These are phyloP conservation scores for Anthracocystis panici-leucophaei DNA, from an alignment of 1,284 basidiomycete species.

Conservation along the genomic window DNA sequence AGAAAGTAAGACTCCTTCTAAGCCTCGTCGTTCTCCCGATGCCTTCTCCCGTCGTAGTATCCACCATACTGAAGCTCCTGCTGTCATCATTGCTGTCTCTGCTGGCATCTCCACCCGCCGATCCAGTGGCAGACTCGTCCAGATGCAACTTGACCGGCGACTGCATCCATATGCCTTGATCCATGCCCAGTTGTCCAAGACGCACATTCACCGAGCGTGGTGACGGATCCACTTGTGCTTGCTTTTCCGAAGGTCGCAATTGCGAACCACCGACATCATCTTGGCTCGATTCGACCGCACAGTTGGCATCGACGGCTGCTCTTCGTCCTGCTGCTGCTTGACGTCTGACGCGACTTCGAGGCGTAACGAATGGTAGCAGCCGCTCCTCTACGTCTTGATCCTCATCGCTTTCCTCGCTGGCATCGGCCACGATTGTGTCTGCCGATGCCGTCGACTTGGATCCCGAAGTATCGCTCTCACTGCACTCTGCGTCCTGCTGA, in stretches of 20 bases:
- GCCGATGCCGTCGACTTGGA: not conserved
- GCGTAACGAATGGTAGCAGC: slow-evolving; percentile 22
- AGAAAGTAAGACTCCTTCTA: slow-evolving; percentile 21
- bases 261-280: not conserved
- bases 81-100: not conserved
- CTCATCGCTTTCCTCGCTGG: not conserved
- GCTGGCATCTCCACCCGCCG: not conserved
- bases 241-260: not conserved
- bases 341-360: slow-evolving; percentile 17
- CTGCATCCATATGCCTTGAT: slow-evolving; percentile 33
- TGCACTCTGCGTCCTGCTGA: not conserved
- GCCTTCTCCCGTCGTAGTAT: not conserved
- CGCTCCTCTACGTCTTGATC: not conserved
- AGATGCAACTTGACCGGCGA: slow-evolving; percentile 28
- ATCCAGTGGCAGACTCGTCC: not conserved
- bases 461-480: not conserved
- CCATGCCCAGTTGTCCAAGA: slow-evolving; percentile 29
- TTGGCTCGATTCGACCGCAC: no score
- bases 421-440: not conserved
- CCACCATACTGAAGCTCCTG: slow-evolving; percentile 11
- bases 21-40: not conserved
- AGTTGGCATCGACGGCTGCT: not conserved
- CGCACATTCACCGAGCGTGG: slow-evolving; percentile 11
- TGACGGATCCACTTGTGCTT: slow-evolving; percentile 5
- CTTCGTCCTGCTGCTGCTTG: slow-evolving; percentile 18